Conservation (phyloP, 352 stramenopile genomes). For the Pseudoperonospora humuli region DNA sequence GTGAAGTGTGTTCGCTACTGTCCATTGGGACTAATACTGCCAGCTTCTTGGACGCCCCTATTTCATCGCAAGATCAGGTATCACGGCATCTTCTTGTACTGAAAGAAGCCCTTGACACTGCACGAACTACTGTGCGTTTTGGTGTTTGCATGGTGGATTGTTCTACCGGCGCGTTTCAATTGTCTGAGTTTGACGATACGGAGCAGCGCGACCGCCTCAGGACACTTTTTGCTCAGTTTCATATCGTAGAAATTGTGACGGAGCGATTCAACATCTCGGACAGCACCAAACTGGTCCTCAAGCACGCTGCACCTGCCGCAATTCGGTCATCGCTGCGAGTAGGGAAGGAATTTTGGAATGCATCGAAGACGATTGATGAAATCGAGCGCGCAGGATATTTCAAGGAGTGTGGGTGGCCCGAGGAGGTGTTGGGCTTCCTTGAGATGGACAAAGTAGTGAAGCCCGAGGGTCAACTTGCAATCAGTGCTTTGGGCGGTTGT, state of each 20-base stretch:
- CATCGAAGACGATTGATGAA: constrained; percentile 84
- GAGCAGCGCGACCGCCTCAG: constrained; percentile 91
- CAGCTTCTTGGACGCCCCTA: constrained; percentile 89
- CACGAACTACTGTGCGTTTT: constrained; percentile 59
- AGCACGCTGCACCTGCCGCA: constrained; percentile 50
- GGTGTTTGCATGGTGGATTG: constrained; percentile 95
- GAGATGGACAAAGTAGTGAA: constrained; percentile 70
- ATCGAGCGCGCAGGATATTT: constrained; percentile 88
- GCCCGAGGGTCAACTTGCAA: constrained; percentile 45
- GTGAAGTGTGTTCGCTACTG: constrained; percentile 95
- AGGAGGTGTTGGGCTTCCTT: constrained; percentile 44
- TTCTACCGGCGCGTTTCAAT: constrained; percentile 86
- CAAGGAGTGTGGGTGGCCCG: constrained; percentile 62
- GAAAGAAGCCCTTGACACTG: constrained; percentile 64
- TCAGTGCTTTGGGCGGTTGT: constrained; percentile 64
- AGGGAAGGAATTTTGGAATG: constrained; percentile 87
- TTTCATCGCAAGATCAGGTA: constrained; percentile 44
- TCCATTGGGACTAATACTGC: constrained; percentile 93
- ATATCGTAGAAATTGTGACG: constrained; percentile 79
- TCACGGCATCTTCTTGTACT: constrained; percentile 54
- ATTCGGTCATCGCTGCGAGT: constrained; percentile 58
- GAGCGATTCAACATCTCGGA: constrained; percentile 58
- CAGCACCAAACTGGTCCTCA: constrained; percentile 68
- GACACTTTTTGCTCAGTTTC: constrained; percentile 90
- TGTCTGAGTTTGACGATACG: constrained; percentile 97